Evolutionary conservation across 345 rosid genomes (phyloP), one percentile per base, ranked within the genome.

Genomic region (Rhodomyrtus tomentosa): DNA sequence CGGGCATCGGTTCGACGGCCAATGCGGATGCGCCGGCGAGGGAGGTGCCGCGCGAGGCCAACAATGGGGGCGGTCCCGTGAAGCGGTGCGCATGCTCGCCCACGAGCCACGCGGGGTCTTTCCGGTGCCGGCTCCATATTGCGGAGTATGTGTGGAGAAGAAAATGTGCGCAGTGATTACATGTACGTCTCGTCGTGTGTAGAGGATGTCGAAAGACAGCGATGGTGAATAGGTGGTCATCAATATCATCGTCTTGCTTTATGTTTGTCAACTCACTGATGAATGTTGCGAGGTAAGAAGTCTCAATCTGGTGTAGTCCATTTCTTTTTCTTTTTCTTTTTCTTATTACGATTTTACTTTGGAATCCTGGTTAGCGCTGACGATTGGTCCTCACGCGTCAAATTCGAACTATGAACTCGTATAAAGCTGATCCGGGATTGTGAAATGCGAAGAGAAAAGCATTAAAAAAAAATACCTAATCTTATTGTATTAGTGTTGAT

Each of bases 21-120:
- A 49, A 45, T 22, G 83, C n/a, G 1, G 76, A 5, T 0, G 79
- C 15, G 24, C 84, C 45, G 13, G 12, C 29, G 21, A 59, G 84
- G 62, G 84, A 53, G 55, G 81, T 16, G 32, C 80, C 51, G 58
- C 87, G 53, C 55, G 85, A 20, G 5, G 83, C 86, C 48, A 84
- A 81, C 36, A 83, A 55, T 14, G 88, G 86, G 7, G 91, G 82
- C 10, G 58, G 90, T 54, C 82, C 12, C 53, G 32, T 18, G 56
- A 83, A 72, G 85, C 74, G 11, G 85, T 86, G 87, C 85, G 0
- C 56, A 52, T 86, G 87, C 83, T 86, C 85, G 50, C 87, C 87
- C 49, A 86, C 87, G 1, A 4, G 62, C 55, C 87, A 86, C 40
- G 50, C 85, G 29, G 85, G 87, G 52, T 86, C 87, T 7, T 86